Conservation (phyloP, 1,284 basidiomycete genomes). For the Anthracocystis setariae region DNA sequence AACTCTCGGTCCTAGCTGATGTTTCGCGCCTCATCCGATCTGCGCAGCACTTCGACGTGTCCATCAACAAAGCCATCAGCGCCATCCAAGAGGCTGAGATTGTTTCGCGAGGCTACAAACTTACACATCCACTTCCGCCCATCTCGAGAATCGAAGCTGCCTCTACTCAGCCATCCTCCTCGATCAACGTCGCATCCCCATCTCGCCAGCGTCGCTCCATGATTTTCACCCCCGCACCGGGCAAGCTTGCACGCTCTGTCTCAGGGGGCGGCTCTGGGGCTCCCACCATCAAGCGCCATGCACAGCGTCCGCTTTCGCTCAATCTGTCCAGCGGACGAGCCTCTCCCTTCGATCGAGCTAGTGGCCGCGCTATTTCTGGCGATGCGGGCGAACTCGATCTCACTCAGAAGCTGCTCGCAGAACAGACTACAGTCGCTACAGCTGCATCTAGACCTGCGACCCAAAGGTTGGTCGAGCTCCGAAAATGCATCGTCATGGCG, state of each 20-base stretch:
- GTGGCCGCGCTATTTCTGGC: constrained; percentile 18
- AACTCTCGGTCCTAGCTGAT: constrained; percentile 16
- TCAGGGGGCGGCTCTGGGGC: constrained; percentile 31
- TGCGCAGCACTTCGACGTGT: constrained; percentile 53
- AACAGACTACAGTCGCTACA: constrained; percentile 18
- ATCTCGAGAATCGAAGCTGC: constrained; percentile 64
- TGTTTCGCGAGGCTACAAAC: constrained; percentile 62
- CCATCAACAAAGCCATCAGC: constrained; percentile 57
- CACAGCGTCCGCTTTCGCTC: constrained; percentile 27
- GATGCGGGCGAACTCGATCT: constrained; percentile 17
- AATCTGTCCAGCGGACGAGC: constrained; percentile 30
- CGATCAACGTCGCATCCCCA: constrained; percentile 15
- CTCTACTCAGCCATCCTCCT: neutral
- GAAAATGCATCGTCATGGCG: constrained; percentile 31
- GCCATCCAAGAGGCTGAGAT: constrained; percentile 67
- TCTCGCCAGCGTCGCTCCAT: constrained; percentile 20
- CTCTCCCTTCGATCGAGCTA: constrained; percentile 28
- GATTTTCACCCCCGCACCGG: constrained; percentile 6
- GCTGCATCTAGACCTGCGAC: constrained; percentile 11
- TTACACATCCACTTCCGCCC: constrained; percentile 63
- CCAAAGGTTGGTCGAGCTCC: constrained; percentile 38
- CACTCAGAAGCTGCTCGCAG: constrained; percentile 20
- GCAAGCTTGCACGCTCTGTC: constrained; percentile 38
- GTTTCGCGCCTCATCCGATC: constrained; percentile 39
- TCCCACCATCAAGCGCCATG: constrained; percentile 32